These are phyloP conservation scores for Oryza officinalis DNA, from an alignment of 176 grass and related monocot genomes.

Conservation along the genomic window DNA sequence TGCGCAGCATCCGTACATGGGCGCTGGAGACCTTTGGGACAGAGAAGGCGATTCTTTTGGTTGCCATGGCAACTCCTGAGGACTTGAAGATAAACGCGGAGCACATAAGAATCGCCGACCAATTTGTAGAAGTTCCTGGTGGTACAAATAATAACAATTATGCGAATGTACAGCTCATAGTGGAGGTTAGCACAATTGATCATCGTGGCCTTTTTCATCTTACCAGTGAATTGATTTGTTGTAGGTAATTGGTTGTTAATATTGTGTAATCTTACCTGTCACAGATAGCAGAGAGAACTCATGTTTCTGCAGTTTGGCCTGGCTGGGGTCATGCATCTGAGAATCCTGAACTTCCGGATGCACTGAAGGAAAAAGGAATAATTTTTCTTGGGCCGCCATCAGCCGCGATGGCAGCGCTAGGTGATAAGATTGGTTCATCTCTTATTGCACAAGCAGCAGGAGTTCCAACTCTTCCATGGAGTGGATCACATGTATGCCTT, in stretches of 20 bases:
- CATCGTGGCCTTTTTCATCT: neutral
- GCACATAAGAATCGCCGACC: conserved; percentile 95
- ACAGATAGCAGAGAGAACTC: conserved; percentile 95
- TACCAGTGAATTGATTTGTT: neutral
- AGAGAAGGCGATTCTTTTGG: conserved; percentile 92
- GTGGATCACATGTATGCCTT: conserved; percentile 87
- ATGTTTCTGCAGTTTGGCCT: conserved; percentile 95
- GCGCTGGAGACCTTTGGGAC: conserved; percentile 85
- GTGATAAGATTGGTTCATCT: conserved; percentile 99
- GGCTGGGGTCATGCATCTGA: conserved; percentile 99
- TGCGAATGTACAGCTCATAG: conserved; percentile 96
- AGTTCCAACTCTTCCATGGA: conserved; percentile 98
- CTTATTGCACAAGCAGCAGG: conserved; percentile 97
- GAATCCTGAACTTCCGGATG: conserved; percentile 95
- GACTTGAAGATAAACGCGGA: conserved; percentile 98
- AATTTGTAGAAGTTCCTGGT: conserved; percentile 94
- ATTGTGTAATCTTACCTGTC: conserved; percentile 19
- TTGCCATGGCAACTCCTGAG: conserved; percentile 96
- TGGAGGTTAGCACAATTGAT: conserved; percentile 71
- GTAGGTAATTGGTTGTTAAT: conserved; percentile 21
- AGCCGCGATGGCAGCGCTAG: conserved; percentile 81
- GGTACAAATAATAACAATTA: conserved; percentile 99
- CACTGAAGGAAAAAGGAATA: conserved; percentile 77
- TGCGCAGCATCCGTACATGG: conserved; percentile 87
- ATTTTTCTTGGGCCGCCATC: conserved; percentile 95